Evolutionary conservation across 805 yeast genomes (phyloP), one percentile per base, ranked within the genome.

Genomic region (Teunomyces kruisii): DNA sequence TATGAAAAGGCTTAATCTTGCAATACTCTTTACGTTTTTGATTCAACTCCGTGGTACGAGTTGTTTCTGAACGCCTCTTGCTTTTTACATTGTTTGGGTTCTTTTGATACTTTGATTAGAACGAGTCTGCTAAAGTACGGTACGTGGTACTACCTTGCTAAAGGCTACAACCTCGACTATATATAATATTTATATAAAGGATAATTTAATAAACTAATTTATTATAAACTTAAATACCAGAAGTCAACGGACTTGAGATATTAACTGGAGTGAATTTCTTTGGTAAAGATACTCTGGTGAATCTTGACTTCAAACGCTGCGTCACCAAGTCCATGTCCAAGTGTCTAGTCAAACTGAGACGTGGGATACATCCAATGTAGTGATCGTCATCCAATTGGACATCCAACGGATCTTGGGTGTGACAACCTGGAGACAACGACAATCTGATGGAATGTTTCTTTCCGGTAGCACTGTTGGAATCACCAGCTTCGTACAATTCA

Each of bases 391-490:
- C 99, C 39, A 94, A 75, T 65, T 92, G 97, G 38, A 95, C 96
- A 67, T 94, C 99, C 52, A 94, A 75, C 22, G 99, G 99, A 65
- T 92, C 96, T 58, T 90, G 96, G 0, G 98, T 91, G 67, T 94
- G 97, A 66, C 99, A 94, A 15, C 99, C 99, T 1, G 99, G 98
- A 4, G 97, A 87, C 55, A 94, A 75, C n/a, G 92, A 85, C 49
- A 94, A 76, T 58, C 98, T 78, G 45, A 94, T 86, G 4, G 97
- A 86, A 62, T 92, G 96, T 57, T 87, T 85, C 65, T 88, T 88
- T 43, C 81, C 83, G 7, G 85, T 84, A 8, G 78, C 73, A 30
- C 77, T 71, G 10, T 53, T 57, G 29, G 79, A 76, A 52, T 87
- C 94, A 26, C 81, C 82, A 33, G 83, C 78, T 64, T 94, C 98